These are phyloP conservation scores for Anthostomella pinea DNA, from an alignment of 2,329 filamentous ascomycete genomes.

Conservation along the genomic window DNA sequence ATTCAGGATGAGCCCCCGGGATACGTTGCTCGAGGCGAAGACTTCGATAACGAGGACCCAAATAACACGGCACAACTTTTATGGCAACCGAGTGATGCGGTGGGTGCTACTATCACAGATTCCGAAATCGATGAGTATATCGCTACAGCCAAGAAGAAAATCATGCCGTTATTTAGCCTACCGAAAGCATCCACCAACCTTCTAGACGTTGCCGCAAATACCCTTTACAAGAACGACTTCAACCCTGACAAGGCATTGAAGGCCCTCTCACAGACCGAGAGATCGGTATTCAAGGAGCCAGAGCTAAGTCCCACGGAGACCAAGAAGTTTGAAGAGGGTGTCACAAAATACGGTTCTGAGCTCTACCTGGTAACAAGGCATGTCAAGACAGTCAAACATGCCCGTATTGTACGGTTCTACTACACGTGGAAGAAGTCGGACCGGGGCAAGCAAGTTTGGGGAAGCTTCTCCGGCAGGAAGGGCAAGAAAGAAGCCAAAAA, in stretches of 20 bases:
- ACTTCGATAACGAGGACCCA: conserved; percentile 67
- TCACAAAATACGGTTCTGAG: conserved; percentile 88
- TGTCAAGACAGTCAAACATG: conserved; percentile 77
- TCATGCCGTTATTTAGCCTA: conserved; percentile 61
- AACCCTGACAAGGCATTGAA: conserved; percentile 68
- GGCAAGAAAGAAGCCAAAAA: conserved; percentile 84
- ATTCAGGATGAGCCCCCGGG: conserved; percentile 87
- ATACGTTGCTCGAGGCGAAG: conserved; percentile 81
- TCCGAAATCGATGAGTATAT: conserved; percentile 75
- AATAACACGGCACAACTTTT: conserved; percentile 71
- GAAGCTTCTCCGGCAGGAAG: conserved; percentile 80
- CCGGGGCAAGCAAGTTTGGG: conserved; percentile 84
- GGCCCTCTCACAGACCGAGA: conserved; percentile 65
- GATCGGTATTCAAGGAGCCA: conserved; percentile 78
- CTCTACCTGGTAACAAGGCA: conserved; percentile 78
- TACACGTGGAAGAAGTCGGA: conserved; percentile 98
- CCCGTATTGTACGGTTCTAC: conserved; percentile 85
- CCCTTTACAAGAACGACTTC: conserved; percentile 70
- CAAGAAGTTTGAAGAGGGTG: conserved; percentile 89
- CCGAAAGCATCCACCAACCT: conserved; percentile 79
- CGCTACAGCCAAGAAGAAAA: conserved; percentile 61
- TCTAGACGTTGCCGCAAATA: conserved; percentile 75
- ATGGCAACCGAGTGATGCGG: conserved; percentile 71
- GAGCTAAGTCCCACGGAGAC: conserved; percentile 73
- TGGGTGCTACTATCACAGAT: conserved; percentile 44